Evolutionary conservation across 495 filamentous ascomycete species (phyloP).

Genomic region (Penicillium lividum): DNA sequence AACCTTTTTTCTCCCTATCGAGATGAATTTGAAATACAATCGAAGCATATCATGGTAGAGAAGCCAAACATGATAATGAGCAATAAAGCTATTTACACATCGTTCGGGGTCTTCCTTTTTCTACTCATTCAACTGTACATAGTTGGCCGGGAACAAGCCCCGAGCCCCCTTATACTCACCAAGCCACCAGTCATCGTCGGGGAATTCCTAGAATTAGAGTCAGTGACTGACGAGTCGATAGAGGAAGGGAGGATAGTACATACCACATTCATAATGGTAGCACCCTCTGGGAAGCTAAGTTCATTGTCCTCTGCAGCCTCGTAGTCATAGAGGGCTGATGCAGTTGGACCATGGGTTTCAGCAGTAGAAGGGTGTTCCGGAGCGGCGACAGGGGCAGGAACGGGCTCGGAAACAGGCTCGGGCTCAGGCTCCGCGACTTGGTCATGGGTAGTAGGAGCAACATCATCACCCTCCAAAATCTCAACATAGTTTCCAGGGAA

Average conservation of each 20-base stretch:
- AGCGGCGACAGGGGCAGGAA: slow-evolving; percentile 3
- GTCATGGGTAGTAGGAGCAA: slow-evolving; percentile 26
- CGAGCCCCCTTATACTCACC: slow-evolving; percentile 76
- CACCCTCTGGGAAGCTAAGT: slow-evolving; percentile 88
- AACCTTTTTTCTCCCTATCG: background rate
- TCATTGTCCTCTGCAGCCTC: slow-evolving; percentile 98
- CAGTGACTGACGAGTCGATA: slow-evolving; percentile 5
- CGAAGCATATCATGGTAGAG: background rate
- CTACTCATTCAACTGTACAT: slow-evolving; percentile 66
- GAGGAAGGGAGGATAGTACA: slow-evolving; percentile 26
- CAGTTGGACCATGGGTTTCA: slow-evolving; percentile 55
- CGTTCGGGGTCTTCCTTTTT: slow-evolving; percentile 12
- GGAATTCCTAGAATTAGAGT: slow-evolving; percentile 70
- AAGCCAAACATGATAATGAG: background rate
- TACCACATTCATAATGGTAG: slow-evolving; percentile 68
- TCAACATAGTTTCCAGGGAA: slow-evolving; percentile 99
- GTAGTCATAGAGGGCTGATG: slow-evolving; percentile 91
- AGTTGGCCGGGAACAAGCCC: slow-evolving; percentile 92
- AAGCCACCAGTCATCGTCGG: slow-evolving; percentile 98
- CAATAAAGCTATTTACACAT: slow-evolving; percentile 12
- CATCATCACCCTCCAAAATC: slow-evolving; percentile 61
- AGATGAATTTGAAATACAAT: background rate
- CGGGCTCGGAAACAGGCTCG: slow-evolving; percentile 4
- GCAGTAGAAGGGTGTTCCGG: slow-evolving; percentile 22
- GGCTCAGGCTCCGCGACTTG: slow-evolving; percentile 17